A percentile compares a stretch with the other conserved stretches of the same genome.
Evolutionary conservation across 768 basidiomycete genomes (phyloP).

Genomic region (button mushroom (Agaricus bisporus)): DNA sequence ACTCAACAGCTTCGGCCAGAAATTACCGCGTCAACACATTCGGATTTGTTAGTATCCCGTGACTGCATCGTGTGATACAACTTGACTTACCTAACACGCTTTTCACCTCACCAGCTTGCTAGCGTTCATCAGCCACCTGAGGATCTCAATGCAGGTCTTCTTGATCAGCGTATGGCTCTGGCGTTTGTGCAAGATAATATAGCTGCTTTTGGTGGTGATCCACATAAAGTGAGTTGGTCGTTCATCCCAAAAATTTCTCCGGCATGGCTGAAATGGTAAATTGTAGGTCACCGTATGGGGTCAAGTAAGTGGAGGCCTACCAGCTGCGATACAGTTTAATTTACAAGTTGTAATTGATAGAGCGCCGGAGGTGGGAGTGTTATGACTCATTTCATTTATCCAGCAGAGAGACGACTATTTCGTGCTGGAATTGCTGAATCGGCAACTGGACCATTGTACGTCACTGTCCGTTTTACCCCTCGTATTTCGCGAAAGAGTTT

Average conservation of each 20-base stretch:
- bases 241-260: not conserved
- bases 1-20: constrained; percentile 18
- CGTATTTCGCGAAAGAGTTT: too few relatives aligned
- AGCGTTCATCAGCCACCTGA: constrained; percentile 37
- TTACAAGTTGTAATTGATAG: constrained; percentile 29
- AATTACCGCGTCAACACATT: constrained; percentile 57
- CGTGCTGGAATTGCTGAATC: constrained; percentile 50
- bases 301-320: constrained; percentile 26
- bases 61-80: constrained; percentile 14
- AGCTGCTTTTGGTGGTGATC: constrained; percentile 56
- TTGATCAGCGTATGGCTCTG: constrained; percentile 55
- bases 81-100: too few relatives aligned
- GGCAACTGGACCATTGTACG: constrained; percentile 49
- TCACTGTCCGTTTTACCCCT: too few relatives aligned
- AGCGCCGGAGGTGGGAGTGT: constrained; percentile 44
- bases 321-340: not conserved
- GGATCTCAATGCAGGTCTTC: constrained; percentile 54
- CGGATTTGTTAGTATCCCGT: constrained; percentile 38
- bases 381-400: constrained; percentile 41
- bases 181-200: constrained; percentile 63
- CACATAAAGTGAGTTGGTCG: constrained; percentile 29
- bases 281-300: constrained; percentile 52
- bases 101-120: constrained; percentile 29
- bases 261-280: not conserved
- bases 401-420: constrained; percentile 32